Evolutionary conservation across 495 filamentous ascomycete genomes (phyloP).

Genomic region (Friedmanniomyces endolithicus): DNA sequence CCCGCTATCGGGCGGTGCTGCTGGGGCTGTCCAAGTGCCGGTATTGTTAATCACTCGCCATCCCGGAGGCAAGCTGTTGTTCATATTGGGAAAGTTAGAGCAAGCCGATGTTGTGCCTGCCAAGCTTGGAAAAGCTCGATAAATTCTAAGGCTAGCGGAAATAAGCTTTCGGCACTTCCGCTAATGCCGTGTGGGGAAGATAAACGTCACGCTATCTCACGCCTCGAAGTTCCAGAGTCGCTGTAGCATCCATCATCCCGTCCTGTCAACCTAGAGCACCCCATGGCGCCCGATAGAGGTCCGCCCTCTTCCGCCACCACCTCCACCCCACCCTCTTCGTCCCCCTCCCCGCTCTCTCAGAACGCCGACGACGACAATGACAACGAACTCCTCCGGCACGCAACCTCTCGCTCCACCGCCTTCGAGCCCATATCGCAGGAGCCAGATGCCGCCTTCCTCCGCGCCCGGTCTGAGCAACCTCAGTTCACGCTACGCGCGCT

Average conservation of each 20-base stretch:
- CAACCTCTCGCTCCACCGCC: slow-evolving; percentile 8
- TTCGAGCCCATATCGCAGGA: slow-evolving; percentile 17
- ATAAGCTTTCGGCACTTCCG: background rate
- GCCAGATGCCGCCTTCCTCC: slow-evolving; percentile 10
- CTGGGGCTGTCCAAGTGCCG: slow-evolving; percentile 4
- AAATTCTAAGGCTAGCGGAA: background rate
- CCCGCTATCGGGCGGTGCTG: background rate
- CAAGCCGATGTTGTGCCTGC: background rate
- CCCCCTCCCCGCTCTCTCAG: background rate
- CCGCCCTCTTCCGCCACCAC: background rate
- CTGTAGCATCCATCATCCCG: too few relatives aligned
- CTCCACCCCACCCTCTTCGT: background rate
- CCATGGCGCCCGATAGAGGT: slow-evolving; percentile 16
- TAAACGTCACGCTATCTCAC: too few relatives aligned
- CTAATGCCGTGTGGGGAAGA: background rate
- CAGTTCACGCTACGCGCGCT: slow-evolving; percentile 80
- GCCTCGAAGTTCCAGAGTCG: too few relatives aligned
- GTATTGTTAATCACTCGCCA: slow-evolving; percentile 14
- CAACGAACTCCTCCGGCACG: background rate
- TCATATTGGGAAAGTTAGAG: too few relatives aligned
- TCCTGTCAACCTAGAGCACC: background rate
- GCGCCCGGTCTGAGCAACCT: slow-evolving; percentile 26
- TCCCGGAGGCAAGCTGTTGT: slow-evolving; percentile 10
- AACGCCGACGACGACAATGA: background rate
- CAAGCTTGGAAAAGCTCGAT: background rate